Base-by-base conservation (phyloP, 2,329 filamentous ascomycete species). In the Bimuria novae-zelandiae region DNA sequence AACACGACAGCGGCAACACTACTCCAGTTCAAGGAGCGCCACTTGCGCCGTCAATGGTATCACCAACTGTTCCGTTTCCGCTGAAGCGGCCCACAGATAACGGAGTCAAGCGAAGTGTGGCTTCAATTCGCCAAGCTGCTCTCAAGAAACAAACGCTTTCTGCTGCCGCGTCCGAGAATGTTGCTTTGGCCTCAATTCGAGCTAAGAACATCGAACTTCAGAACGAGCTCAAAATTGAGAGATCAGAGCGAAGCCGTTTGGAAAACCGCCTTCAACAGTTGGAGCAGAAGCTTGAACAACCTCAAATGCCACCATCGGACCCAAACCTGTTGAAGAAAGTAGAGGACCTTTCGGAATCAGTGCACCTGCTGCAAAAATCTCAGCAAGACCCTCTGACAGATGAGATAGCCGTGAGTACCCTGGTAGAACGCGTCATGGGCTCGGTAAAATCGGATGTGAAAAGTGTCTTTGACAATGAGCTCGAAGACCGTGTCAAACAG, bases 11-110 rank as follows among this genome's bases (percentile, higher is more conserved):
- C 23, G 32, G 44, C 5, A 37, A 21, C 22, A 21, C 32, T n/a
- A 47, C 44, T 29, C 44, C 44, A 14, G 16, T 47, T 7, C 33
- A 29, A 5, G 23, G 22, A 29, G 44, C 44, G 17, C 32, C 44
- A 37, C 32, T 16, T 30, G 44, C 44, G 12, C 44, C 44, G n/a
- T 17, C 44, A 16, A 47, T 47, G 33, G 44, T 47, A 16, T n/a
- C 23, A 16, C 4, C 33, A 36, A 16, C 33, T 3, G 33, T 36
- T 3, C 33, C 33, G 4, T 16, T 36, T 12, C 27, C 27, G 16
- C 17, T 32, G 3, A 44, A 32, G 17, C 27, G 41, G 3, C 7
- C 25, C 22, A 3, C 29, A 5, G 27, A 10, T 25, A 7, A 7
- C 22, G 37, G 37, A 44, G 7, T 11, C 17, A 11, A 3, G 17